Conservation (phyloP, 2,329 filamentous ascomycete species). For the Alternaria hordeiaustralica region DNA sequence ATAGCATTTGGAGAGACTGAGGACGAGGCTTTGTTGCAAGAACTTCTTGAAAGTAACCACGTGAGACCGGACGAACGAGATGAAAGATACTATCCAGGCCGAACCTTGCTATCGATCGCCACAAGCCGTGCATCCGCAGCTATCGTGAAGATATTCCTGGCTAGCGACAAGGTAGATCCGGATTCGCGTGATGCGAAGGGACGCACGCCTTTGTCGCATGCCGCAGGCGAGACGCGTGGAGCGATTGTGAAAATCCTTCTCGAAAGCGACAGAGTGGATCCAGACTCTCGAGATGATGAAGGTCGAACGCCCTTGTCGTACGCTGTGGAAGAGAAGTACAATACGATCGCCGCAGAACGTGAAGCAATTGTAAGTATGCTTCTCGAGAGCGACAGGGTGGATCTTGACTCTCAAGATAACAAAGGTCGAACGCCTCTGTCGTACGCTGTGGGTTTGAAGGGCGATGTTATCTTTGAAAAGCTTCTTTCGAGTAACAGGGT, state of each 20-base stretch:
- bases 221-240: no score
- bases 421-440: background rate
- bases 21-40: background rate
- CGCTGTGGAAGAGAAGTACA: no score
- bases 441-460: background rate
- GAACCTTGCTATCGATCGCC: background rate
- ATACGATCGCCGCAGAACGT: no score
- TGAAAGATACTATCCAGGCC: background rate
- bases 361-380: no score
- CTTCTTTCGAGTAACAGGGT: background rate
- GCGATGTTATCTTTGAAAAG: background rate
- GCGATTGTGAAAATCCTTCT: no score
- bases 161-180: background rate
- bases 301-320: no score
- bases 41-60: background rate
- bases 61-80: background rate
- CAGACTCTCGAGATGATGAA: background rate
- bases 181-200: background rate
- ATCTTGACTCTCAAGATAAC: background rate
- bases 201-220: background rate
- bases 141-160: background rate
- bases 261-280: background rate
- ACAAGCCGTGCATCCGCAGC: background rate
- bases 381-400: background rate
- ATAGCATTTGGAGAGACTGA: no score